Evolutionary conservation across 257 asterid genomes (phyloP).

Genomic region (Agastache rugosa): DNA sequence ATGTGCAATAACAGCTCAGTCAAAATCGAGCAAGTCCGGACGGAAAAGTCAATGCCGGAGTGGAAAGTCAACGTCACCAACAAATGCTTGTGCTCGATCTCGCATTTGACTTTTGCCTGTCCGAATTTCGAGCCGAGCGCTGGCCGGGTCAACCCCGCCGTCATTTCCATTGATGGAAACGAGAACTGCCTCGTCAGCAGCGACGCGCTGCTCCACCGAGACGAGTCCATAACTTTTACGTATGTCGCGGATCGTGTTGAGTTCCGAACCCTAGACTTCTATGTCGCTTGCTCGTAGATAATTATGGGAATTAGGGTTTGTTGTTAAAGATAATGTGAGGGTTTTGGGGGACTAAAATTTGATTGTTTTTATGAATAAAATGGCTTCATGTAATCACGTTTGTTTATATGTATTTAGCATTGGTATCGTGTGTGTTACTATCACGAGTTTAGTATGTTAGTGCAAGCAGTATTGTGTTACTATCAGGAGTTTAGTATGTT

Average conservation of each 20-base stretch:
- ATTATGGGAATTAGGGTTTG: no score
- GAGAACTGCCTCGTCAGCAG: not conserved
- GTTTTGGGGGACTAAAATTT: no score
- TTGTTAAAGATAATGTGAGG: no score
- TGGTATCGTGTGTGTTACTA: no score
- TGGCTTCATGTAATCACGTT: not conserved
- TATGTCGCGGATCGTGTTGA: not conserved
- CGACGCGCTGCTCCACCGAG: not conserved
- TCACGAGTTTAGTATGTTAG: no score
- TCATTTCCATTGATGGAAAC: not conserved
- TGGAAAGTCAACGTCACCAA: not conserved
- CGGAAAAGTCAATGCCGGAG: not conserved
- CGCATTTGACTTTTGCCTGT: not conserved
- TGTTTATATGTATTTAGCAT: no score
- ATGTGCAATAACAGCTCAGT: not conserved
- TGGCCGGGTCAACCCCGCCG: not conserved
- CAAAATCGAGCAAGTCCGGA: not conserved
- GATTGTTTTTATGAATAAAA: no score
- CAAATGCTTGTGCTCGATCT: not conserved
- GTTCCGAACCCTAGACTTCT: not conserved
- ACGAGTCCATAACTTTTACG: not conserved
- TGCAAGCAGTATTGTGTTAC: no score
- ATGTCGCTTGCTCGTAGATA: not conserved
- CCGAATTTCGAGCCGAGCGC: not conserved
- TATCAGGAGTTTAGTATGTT: no score